Conservation (phyloP, 495 filamentous ascomycete genomes). For the Cladorrhinum samala region DNA sequence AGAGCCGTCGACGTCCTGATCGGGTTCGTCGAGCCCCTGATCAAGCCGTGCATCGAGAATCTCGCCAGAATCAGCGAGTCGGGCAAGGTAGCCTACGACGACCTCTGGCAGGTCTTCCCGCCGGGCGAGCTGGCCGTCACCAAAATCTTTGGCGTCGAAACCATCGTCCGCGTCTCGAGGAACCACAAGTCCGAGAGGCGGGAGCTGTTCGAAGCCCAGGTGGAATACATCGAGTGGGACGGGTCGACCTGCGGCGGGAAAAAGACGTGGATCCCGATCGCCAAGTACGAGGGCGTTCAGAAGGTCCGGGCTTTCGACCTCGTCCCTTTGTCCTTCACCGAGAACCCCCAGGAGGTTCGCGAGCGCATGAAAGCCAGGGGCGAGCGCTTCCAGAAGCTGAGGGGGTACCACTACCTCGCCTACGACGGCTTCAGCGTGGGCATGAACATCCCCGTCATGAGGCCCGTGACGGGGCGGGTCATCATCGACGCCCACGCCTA, state of each 20-base stretch:
- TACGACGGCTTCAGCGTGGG: conserved; percentile 39
- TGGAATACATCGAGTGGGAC: conserved; percentile 51
- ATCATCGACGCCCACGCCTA: conserved; percentile 22
- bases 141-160: conserved; percentile 14
- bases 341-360: conserved; percentile 30
- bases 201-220: conserved; percentile 16
- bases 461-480: conserved; percentile 11
- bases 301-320: conserved; percentile 44
- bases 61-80: conserved; percentile 11
- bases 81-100: conserved; percentile 13
- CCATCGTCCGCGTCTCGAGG: conserved; percentile 15
- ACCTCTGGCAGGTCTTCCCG: conserved; percentile 32
- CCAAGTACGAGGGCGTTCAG: conserved; percentile 40
- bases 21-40: conserved; percentile 45
- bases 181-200: not conserved
- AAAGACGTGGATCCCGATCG: conserved; percentile 30
- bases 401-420: conserved; percentile 50
- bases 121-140: conserved; percentile 24
- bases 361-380: conserved; percentile 35
- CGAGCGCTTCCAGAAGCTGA: conserved; percentile 40
- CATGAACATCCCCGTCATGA: not conserved
- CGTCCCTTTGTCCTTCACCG: conserved; percentile 49
- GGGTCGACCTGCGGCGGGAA: conserved; percentile 47
- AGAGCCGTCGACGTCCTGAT: conserved; percentile 45
- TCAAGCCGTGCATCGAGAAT: conserved; percentile 43